Evolutionary conservation across 1,139 yeast species (phyloP).

Genomic region (Debaryomyces coudertii): DNA sequence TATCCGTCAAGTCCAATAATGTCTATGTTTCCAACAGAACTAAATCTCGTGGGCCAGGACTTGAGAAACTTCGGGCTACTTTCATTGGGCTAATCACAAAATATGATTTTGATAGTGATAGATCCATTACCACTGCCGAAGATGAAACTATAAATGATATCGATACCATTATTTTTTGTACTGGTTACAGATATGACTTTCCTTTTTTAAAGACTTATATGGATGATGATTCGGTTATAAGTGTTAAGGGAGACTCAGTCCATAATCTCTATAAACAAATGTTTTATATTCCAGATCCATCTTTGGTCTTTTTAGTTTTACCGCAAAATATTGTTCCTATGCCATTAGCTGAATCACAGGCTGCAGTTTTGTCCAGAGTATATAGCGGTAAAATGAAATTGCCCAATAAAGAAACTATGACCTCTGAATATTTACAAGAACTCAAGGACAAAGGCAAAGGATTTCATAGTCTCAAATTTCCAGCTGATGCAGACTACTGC

Average conservation of each 20-base stretch:
- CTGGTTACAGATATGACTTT: slow-evolving; percentile 49
- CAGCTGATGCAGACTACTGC: slow-evolving; percentile 36
- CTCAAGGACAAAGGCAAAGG: slow-evolving; percentile 23
- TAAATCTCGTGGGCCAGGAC: slow-evolving; percentile 11
- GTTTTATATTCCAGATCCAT: slow-evolving; percentile 48
- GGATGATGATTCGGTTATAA: slow-evolving; percentile 25
- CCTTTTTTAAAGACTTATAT: slow-evolving; percentile 42
- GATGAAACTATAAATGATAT: slow-evolving; percentile 31
- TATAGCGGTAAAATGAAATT: slow-evolving; percentile 42
- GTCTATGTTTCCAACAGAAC: slow-evolving; percentile 34
- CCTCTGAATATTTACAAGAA: slow-evolving; percentile 22
- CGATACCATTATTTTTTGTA: slow-evolving; percentile 48
- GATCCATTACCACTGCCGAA: slow-evolving; percentile 32
- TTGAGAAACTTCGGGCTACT: slow-evolving; percentile 12
- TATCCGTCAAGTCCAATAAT: slow-evolving; percentile 40
- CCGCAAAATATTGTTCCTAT: slow-evolving; percentile 48
- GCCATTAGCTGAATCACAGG: slow-evolving; percentile 52
- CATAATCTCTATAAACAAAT: slow-evolving; percentile 45
- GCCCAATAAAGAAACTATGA: slow-evolving; percentile 40
- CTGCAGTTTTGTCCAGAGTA: slow-evolving; percentile 45
- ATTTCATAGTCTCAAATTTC: slow-evolving; percentile 33
- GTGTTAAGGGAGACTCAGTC: slow-evolving; percentile 37
- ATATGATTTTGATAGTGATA: slow-evolving; percentile 27
- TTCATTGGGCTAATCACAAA: slow-evolving; percentile 33
- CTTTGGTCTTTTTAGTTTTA: slow-evolving; percentile 42